Evolutionary conservation across 2,329 filamentous ascomycete species (phyloP), one percentile per base, ranked within the genome.

Genomic region (Exophiala aquamarina): DNA sequence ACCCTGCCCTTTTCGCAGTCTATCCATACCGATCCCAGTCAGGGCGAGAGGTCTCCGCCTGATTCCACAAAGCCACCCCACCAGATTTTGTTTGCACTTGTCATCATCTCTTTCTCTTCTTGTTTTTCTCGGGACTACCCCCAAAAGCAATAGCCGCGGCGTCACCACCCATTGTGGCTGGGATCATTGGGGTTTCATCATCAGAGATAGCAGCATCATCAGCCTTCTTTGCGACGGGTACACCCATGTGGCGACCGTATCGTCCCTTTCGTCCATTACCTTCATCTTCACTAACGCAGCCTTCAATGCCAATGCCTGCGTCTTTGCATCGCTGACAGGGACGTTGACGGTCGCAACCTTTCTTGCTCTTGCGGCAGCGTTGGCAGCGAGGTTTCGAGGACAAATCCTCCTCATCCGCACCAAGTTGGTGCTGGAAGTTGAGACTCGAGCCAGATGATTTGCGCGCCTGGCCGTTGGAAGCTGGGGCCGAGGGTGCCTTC

Each of bases 331-430:
- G 83, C 46, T 90, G 89, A 64, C 93, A 98, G 20, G 93, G 93
- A 31, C 93, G 85, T 70, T 97, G 93, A 49, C 93, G 86, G 72
- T 98, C 93, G 66, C 93, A 98, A 10, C 93, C 93, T 73, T 98
- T 98, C 78, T 98, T 98, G 73, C 92, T 97, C 81, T 98, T 98
- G 62, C 93, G 87, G 77, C 93, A 98, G 49, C 93, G 87, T 68
- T 98, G 93, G 75, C 93, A 98, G 54, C 93, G 90, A 47, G 93
- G 93, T 72, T 97, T 96, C 57, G 87, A 91, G 0, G 92, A 96
- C 15, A 97, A 74, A 47, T 96, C 91, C 57, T 96, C 91, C 57
- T 95, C 89, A 57, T 90, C 89, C 23, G 76, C 74, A 38, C 76
- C 79, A 81, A 82, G 62, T 54, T 78, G 78, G 55, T 81, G 74